Base-by-base conservation (phyloP, 371 early-diverging fungal genomes). In the Apophysomyces sp. region DNA sequence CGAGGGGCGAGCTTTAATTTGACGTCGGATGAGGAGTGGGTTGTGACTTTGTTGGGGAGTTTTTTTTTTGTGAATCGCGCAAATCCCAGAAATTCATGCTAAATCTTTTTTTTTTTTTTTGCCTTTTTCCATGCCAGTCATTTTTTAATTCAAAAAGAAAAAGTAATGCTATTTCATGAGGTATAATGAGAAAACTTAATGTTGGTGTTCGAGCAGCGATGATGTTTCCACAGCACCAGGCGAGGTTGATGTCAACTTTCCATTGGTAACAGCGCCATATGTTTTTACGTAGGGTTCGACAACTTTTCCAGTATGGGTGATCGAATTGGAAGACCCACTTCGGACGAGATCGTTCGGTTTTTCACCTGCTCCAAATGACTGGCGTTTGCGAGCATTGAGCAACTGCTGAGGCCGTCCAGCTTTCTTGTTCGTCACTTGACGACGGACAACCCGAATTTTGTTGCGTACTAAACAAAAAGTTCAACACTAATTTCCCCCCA, bases 401-500 rank as follows among this genome's bases (percentile, higher is more conserved):
- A 44, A 21, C 11, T 44, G 49, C 21, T 44, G 41, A 31, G 52
- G 36, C 29, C 40, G 55, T 16, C 52, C 52, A 9, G 39, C 12
- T 21, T 55, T 63, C 27, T 63, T 70, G 32, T 68, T 70, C 12
- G 63, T 53, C 52, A 72, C 61, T 55, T 76, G 76, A 32, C 73
- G 66, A 52, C 76, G 76, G n/a, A 72, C 71, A 6, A 76, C 76
- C 16, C 76, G 73, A 24, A 76, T 65, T 56, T 76, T 76, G 52
- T 76, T 76, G 29, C 62, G 67, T n/a, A 76, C 76, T 76, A 66
- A 3, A 29, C 16, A 28, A 55, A 51, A 18, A 16, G 52, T 13
- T n/a, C n/a, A 37, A 61, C 21, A 11, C n/a, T 21, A 11, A 4
- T 44, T 9, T 18, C 49, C n/a, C 49, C 4, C 9, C 21, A 44